Evolutionary conservation across 192 early-diverging fungal species (phyloP), one percentile per base, ranked within the genome.

Genomic region (Nowakowskiella sp.): DNA sequence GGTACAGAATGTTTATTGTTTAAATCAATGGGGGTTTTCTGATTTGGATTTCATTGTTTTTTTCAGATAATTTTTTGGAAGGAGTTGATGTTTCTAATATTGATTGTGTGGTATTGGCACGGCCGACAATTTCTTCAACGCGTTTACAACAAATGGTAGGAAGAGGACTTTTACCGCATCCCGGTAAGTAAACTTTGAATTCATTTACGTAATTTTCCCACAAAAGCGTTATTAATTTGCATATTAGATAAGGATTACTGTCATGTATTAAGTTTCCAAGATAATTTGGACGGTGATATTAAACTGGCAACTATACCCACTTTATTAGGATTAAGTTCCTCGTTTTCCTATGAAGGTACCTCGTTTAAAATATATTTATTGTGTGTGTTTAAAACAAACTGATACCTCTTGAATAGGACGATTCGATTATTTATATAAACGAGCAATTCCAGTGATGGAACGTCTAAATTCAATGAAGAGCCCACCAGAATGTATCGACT

Each of bases 71-170:
- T 44, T 42, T 83, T 4, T 70, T 69, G 8, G 87, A 87, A 58
- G 88, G 88, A 26, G 78, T 81, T 1, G 94, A 97, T 61, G 87
- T 97, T 10, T 89, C 94, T 4, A 63, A 55, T 3, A 88, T 97
- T 26, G 94, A 97, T 53, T 91, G 85, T 46, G 71, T 97, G 16
- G 57, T 97, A 6, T 77, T 94, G 74, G 87, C 85, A 0, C 62
- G 90, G 2, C 94, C 91, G 0, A 97, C 94, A 6, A 68, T 73
- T 26, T 91, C 88, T 31, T 64, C 74, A 13, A 82, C 82, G 24
- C 73, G 94, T 49, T 84, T 94, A 71, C 87, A 89, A 53, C 94
- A 97, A 70, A 97, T 97, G 94, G 60, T 97, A 29, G 94, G 94
- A 8, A 80, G 94, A 25, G 94, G 94, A 0, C 74, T 97, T 80